These are phyloP conservation scores for Erucastrum elatum DNA, from an alignment of 345 rosid genomes.

Conservation along the genomic window DNA sequence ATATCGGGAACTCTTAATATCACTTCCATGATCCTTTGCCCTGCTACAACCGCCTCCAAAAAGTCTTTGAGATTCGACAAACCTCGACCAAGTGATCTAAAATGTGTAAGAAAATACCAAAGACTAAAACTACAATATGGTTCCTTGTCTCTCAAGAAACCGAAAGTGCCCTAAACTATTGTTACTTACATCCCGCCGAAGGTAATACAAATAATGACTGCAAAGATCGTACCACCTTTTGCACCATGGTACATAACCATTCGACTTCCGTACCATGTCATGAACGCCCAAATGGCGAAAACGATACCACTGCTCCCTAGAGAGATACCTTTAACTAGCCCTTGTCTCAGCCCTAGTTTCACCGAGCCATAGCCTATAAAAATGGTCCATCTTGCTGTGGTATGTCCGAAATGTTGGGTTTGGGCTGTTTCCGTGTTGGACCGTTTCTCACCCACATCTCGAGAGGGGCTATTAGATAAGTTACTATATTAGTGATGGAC, in stretches of 20 bases:
- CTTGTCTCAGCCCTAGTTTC: slow-evolving; percentile 85
- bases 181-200: slow-evolving; percentile 77
- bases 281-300: slow-evolving; percentile 89
- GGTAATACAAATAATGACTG: slow-evolving; percentile 70
- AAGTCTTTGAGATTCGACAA: slow-evolving; percentile 64
- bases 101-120: slow-evolving; percentile 67
- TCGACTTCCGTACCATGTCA: slow-evolving; percentile 89
- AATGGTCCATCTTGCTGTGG: too few species aligned
- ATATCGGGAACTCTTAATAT: slow-evolving; percentile 62
- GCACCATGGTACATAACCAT: slow-evolving; percentile 76
- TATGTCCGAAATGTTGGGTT: too few species aligned
- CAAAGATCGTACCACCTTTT: slow-evolving; percentile 83
- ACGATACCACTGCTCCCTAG: slow-evolving; percentile 85
- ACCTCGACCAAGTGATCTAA: slow-evolving; percentile 63
- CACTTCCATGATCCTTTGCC: slow-evolving; percentile 69
- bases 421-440: too few species aligned
- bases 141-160: slow-evolving; percentile 52
- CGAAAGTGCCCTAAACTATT: slow-evolving; percentile 45
- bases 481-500: too few species aligned
- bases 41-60: slow-evolving; percentile 65
- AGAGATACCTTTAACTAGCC: slow-evolving; percentile 87
- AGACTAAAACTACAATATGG: slow-evolving; percentile 44
- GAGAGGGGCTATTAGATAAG: too few species aligned
- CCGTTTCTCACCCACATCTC: too few species aligned
- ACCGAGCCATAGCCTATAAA: slow-evolving; percentile 73